These are phyloP conservation scores for Rosellinia necatrix DNA, from an alignment of 2,329 filamentous ascomycete species.

Conservation along the genomic window DNA sequence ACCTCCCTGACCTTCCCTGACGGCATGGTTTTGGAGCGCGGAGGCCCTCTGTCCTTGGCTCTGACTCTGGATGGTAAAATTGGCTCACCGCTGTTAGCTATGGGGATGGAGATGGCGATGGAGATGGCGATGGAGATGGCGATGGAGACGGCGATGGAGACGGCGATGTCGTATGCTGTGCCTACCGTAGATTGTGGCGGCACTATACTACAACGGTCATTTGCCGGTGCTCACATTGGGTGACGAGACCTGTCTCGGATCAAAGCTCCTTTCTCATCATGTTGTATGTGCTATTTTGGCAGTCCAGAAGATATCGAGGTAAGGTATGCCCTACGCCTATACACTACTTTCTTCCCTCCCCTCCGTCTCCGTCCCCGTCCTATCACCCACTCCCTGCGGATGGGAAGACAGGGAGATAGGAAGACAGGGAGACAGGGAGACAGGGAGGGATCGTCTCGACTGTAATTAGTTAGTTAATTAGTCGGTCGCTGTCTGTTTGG, in stretches of 20 bases:
- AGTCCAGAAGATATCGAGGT: no score
- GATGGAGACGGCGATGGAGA: not conserved
- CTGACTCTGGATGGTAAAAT: not conserved
- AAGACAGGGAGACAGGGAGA: no score
- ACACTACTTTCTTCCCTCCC: not conserved
- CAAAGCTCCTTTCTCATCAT: slow-evolving; percentile 17
- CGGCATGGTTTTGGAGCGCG: slow-evolving; percentile 6
- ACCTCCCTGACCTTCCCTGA: not conserved
- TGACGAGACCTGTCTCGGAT: slow-evolving; percentile 24
- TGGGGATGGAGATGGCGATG: no score
- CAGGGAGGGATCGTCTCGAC: no score
- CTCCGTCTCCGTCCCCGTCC: no score
- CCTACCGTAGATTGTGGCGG: not conserved
- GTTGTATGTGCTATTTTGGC: slow-evolving; percentile 1
- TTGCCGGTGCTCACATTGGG: slow-evolving; percentile 9
- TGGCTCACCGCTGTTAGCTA: slow-evolving; percentile 29
- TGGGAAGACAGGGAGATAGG: no score
- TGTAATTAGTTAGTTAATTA: no score
- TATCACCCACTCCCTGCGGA: no score
- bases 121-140: no score
- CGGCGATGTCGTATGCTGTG: not conserved
- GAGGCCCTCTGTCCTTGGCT: slow-evolving; percentile 19
- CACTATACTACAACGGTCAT: slow-evolving; percentile 21
- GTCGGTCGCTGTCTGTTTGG: no score
- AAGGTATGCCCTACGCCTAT: no score